Conservation (phyloP, 2,329 filamentous ascomycete genomes). For the Paraphoma chrysanthemicola region DNA sequence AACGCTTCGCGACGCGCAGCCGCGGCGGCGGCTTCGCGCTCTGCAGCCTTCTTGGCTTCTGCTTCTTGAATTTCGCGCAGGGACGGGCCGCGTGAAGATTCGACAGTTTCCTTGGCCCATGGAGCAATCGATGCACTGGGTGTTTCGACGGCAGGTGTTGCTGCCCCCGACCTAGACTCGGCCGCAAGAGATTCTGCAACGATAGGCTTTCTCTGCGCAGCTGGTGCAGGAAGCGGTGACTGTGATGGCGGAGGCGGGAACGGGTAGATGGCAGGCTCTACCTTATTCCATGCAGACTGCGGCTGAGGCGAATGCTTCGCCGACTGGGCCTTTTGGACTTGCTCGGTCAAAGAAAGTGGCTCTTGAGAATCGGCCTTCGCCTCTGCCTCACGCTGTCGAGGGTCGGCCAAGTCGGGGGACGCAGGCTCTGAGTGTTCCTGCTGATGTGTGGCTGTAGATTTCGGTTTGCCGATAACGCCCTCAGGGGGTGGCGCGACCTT, state of each 20-base stretch:
- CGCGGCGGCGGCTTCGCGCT: conserved; percentile 81
- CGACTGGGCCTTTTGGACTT: conserved; percentile 77
- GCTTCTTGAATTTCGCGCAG: conserved; percentile 96
- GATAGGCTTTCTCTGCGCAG: conserved; percentile 85
- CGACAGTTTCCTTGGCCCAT: conserved; percentile 86
- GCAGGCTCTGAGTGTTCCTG: conserved; percentile 25
- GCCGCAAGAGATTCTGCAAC: conserved; percentile 75
- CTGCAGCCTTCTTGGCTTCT: conserved; percentile 90
- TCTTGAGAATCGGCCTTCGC: conserved; percentile 49
- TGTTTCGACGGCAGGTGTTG: conserved; percentile 73
- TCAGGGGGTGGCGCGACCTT: conserved; percentile 37
- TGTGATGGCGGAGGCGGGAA: conserved; percentile 76
- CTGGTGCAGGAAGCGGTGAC: conserved; percentile 86
- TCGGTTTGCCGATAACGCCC: conserved; percentile 46
- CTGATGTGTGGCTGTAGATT: conserved; percentile 25
- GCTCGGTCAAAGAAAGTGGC: conserved; percentile 77
- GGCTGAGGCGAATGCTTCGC: conserved; percentile 64
- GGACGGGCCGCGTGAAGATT: conserved; percentile 82
- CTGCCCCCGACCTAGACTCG: conserved; percentile 75
- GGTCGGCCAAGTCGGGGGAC: conserved; percentile 24
- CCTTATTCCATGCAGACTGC: conserved; percentile 65
- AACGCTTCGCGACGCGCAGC: conserved; percentile 77
- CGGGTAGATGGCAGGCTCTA: conserved; percentile 77
- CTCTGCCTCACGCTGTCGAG: conserved; percentile 22
- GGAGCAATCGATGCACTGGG: conserved; percentile 80